phyloP scores from a whole-genome alignment of 2,329 filamentous ascomycete genomes.

The Cladosporium sp. region DNA sequence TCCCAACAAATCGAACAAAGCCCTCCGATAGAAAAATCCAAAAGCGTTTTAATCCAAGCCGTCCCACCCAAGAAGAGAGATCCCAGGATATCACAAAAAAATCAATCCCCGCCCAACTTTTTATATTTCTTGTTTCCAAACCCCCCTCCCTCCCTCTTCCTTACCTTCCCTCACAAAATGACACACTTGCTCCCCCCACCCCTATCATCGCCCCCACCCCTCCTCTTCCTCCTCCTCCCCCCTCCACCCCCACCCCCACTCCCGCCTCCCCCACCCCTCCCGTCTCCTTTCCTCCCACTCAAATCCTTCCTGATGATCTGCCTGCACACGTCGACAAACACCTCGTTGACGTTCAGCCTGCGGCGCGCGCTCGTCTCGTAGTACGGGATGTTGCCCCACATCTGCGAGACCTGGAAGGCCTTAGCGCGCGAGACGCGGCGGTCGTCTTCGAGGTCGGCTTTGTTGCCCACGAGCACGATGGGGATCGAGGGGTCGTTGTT shows the following conservation, averaged over 20 bases:
- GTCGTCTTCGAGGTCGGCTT: constrained; percentile 82
- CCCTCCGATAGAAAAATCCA: too few relatives aligned
- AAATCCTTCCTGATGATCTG: constrained; percentile 32
- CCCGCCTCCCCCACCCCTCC: not conserved
- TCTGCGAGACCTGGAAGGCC: constrained; percentile 78
- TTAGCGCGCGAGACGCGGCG: constrained; percentile 69
- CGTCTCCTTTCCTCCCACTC: not conserved
- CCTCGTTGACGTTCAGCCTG: constrained; percentile 82
- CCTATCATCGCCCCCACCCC: not conserved
- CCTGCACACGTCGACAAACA: constrained; percentile 51
- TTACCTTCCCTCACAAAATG: constrained; percentile 12
- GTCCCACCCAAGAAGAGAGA: too few relatives aligned
- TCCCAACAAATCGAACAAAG: too few relatives aligned
- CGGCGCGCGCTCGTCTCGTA: constrained; percentile 84
- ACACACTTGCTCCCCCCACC: constrained; percentile 15
- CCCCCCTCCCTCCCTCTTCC: too few relatives aligned
- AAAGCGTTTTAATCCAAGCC: too few relatives aligned
- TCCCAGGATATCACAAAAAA: too few relatives aligned
- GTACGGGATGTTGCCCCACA: constrained; percentile 80
- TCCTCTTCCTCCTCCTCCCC: constrained; percentile 2
- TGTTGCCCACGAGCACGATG: constrained; percentile 89
- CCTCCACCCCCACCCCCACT: not conserved
- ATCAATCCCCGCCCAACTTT: too few relatives aligned
- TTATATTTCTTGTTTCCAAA: too few relatives aligned
- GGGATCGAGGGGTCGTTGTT: constrained; percentile 60